phyloP scores from a whole-genome alignment of 345 rosid genomes.

The Lenwebbia sp. region DNA sequence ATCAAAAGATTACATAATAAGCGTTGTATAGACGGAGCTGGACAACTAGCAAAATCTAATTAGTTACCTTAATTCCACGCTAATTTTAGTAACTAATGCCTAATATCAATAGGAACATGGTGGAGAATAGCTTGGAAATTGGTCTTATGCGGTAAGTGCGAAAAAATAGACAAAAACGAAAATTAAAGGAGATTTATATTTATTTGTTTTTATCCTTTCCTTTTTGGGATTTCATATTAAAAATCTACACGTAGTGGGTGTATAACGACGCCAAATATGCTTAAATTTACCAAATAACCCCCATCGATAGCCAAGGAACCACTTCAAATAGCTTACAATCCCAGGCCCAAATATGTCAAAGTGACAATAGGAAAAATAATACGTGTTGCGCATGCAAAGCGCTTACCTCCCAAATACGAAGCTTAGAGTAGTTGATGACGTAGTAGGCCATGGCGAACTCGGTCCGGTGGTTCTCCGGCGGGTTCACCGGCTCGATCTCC shows the following conservation, averaged over 20 bases:
- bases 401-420: constrained; percentile 31
- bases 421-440: constrained; percentile 34
- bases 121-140: neutral
- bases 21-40: neutral
- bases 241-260: neutral
- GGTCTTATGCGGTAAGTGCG: neutral
- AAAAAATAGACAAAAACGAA: neutral
- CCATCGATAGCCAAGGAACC: neutral
- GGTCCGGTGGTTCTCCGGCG: constrained; percentile 18
- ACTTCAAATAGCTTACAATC: neutral
- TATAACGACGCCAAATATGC: neutral
- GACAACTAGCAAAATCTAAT: neutral
- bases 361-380: neutral
- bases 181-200: neutral
- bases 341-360: neutral
- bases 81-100: neutral
- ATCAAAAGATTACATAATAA: neutral
- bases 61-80: neutral
- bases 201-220: neutral
- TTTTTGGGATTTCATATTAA: neutral
- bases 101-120: neutral
- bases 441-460: constrained; percentile 29
- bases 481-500: constrained; percentile 24
- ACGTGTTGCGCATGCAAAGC: neutral
- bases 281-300: neutral